phyloP scores from a whole-genome alignment of 371 early-diverging fungal genomes.

The Mucor velutinosus region DNA sequence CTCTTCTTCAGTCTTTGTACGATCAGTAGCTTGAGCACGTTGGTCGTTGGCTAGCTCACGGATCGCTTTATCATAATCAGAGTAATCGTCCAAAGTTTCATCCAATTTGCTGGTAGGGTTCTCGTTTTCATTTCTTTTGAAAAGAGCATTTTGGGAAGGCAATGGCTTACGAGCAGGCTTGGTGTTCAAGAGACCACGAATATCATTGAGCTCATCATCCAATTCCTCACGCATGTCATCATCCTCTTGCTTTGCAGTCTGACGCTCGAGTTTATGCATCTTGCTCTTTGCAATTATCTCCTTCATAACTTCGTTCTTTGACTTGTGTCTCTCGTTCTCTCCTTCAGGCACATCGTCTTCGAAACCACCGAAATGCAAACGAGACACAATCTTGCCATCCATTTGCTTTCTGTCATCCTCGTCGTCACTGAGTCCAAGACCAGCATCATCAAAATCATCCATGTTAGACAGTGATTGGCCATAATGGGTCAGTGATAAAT shows the following conservation, averaged over 20 bases:
- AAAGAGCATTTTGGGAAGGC: slow-evolving; percentile 46
- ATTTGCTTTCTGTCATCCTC: slow-evolving; percentile 61
- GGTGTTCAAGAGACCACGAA: slow-evolving; percentile 70
- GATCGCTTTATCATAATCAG: slow-evolving; percentile 78
- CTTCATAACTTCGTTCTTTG: slow-evolving; percentile 93
- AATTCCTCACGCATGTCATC: slow-evolving; percentile 77
- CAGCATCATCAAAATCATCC: slow-evolving; percentile 80
- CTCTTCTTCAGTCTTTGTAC: slow-evolving; percentile 94
- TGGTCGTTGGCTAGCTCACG: slow-evolving; percentile 81
- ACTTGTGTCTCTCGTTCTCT: slow-evolving; percentile 66
- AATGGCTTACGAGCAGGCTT: slow-evolving; percentile 44
- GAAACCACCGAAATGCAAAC: slow-evolving; percentile 91
- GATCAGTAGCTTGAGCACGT: slow-evolving; percentile 88
- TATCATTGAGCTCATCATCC: slow-evolving; percentile 85
- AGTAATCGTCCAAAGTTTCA: slow-evolving; percentile 41
- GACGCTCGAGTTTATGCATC: slow-evolving; percentile 86
- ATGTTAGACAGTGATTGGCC: slow-evolving; percentile 86
- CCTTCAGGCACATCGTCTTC: slow-evolving; percentile 49
- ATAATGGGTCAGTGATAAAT: slow-evolving; percentile 79
- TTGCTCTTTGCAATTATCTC: slow-evolving; percentile 97
- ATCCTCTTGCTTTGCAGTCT: slow-evolving; percentile 81
- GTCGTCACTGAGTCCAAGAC: slow-evolving; percentile 67
- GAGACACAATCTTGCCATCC: slow-evolving; percentile 68
- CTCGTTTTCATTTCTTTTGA: slow-evolving; percentile 36
- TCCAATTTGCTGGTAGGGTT: slow-evolving; percentile 12